Evolutionary conservation across 805 yeast species (phyloP), one percentile per base, ranked within the genome.

Genomic region (Cyberlindnera xylosilytica): DNA sequence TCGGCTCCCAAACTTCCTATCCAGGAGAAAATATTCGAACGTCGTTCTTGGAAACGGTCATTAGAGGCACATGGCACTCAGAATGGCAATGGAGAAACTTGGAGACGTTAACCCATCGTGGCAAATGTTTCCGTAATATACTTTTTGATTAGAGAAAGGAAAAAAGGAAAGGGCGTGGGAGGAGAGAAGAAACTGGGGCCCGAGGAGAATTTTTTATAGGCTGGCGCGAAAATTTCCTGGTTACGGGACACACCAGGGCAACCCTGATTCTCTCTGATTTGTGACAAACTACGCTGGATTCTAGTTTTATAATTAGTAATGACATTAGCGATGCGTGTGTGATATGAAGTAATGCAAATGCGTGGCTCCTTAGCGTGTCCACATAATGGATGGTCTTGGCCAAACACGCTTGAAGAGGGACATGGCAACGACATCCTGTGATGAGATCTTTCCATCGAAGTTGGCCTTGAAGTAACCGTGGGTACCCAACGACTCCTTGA

Each of bases 381-480:
- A 67, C 39, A 60, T 60, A 16, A 48, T 36, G 6, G 74, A 70
- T 9, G 59, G 30, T 42, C 65, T 76, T 30, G 99, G 98, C 97
- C 97, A 93, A 48, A 84, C 84, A 58, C 99, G 80, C 68, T 87
- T 91, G 70, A 86, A 93, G 54, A 93, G 66, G 23, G 96, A 81
- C 97, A 93, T 88, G 18, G 88, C 97, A 37, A 93, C 80, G 12
- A 87, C 81, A 65, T 93, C 99, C 66, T 90, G 97, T 0, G 97
- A 84, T 39, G 85, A 80, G 56, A 95, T 70, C 57, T 83, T 87
- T 45, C 90, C 91, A 61, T 93, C 97, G 57, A 93, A 93, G 8
- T 86, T 84, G 19, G 97, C 96, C 69, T 93, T 93, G 78, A 84
- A 90, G 70, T 91, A 88, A 50, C 99, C 99, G 62, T 93, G 99